Evolutionary conservation across 345 rosid species (phyloP), one percentile per base, ranked within the genome.

Genomic region (Anacardium occidentale): DNA sequence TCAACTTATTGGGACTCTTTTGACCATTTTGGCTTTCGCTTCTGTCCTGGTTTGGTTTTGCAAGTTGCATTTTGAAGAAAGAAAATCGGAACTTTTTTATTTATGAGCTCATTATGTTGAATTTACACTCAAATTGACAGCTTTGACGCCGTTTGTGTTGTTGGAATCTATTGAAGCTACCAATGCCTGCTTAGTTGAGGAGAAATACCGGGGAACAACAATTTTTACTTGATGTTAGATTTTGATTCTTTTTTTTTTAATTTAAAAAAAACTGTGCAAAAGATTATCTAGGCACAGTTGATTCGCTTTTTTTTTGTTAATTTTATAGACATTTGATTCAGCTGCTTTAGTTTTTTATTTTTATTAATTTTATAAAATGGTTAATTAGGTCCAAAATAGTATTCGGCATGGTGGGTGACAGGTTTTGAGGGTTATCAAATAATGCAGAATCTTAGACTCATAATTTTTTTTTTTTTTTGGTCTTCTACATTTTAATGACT

Each of bases 1-100:
- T 25, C 40, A 55, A 57, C 24, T 53, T 56, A 26, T 58, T 42
- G 24, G 29, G 13, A 12, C 66, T 34, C 21, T 8, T 61, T 68
- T 80, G 64, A 60, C 82, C 56, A 25, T 64, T 56, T 48, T 50
- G 58, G 54, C 65, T 59, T 13, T 37, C 18, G 13, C 67, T 58
- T 40, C 21, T 21, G 7, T 5, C 42, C 17, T 42, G 40, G 40
- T 69, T 64, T 37, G 13, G 18, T 54, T 64, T 56, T 78, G 54
- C 59, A 4, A 65, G 42, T 69, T 48, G 50, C 55, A 69, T 72
- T 75, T 64, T 51, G 11, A 50, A 45, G 56, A 57, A 57, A 57
- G 40, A 53, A 21, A 45, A 25, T 12, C 14, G 32, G 32, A 59
- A 59, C 63, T 14, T 29, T 29, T 22, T 15, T 18, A 29, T 54